Evolutionary conservation across 257 asterid genomes (phyloP), one percentile per base, ranked within the genome.

Genomic region (Leonotis leonurus): DNA sequence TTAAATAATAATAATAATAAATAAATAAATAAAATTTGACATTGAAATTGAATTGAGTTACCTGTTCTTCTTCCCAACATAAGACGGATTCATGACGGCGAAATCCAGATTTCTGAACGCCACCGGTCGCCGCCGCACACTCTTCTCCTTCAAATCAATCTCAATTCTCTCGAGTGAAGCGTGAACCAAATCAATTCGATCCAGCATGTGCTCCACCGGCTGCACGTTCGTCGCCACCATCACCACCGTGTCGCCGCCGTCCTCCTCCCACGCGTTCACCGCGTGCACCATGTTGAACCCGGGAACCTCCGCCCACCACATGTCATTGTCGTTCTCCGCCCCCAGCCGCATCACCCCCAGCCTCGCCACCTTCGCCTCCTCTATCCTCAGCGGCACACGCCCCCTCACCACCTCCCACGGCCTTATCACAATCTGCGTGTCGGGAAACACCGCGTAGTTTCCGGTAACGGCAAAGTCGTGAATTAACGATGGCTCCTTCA

Each of bases 201-300:
- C 89, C 21, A 75, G 7, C 14, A 71, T 24, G 26, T 78, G 81
- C 53, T 87, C 95, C 51, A 82, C 75, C 14, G 83, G 60, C 61
- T 52, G 32, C 8, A 72, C 45, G 21, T 87, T 84, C 0, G 93
- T 66, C 7, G 85, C 95, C 70, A 82, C 79, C 75, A 87, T 36
- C 21, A 80, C 89, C 8, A 86, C 57, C 30, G 80, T 69, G 33
- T 80, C 76, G 1, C 89, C 89, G 55, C 68, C 85, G 18, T 80
- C 87, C 59, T 83, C 89, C 6, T 86, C 92, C 95, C 92, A 84
- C 13, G 89, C 85, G 33, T 84, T 86, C 1, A 77, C 75, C 1
- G 76, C 83, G 69, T 86, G 95, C 0, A 81, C 2, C 45, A 65
- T 56, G 25, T 86, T 86, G 17, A 83, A 62, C 17, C 89, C 92